Conservation (phyloP, 2,329 filamentous ascomycete genomes). For the Phaeophleospora eucalypticola region DNA sequence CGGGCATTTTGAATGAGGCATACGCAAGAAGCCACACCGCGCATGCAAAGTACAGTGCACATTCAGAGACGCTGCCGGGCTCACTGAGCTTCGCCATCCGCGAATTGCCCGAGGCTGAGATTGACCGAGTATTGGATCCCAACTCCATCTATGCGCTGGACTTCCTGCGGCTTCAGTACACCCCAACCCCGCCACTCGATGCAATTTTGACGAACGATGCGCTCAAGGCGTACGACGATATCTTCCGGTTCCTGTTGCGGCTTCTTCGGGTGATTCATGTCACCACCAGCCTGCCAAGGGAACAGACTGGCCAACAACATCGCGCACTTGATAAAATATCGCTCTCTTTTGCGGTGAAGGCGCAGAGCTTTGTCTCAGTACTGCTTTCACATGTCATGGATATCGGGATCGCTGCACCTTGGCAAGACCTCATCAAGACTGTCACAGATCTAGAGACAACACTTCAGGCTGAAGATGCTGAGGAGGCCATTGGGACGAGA, state of each 20-base stretch:
- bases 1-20: constrained; percentile 49
- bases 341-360: constrained; percentile 62
- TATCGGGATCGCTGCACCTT: constrained; percentile 67
- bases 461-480: constrained; percentile 48
- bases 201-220: constrained; percentile 67
- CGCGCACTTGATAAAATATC: not conserved
- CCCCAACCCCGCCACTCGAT: constrained; percentile 65
- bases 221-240: constrained; percentile 74
- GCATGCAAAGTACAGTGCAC: not conserved
- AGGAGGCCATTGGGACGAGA: constrained; percentile 9
- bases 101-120: constrained; percentile 71
- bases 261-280: constrained; percentile 67
- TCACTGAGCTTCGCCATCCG: constrained; percentile 70
- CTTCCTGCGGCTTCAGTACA: constrained; percentile 84
- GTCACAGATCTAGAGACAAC: constrained; percentile 60
- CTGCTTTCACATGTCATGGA: constrained; percentile 77
- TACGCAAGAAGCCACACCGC: not conserved
- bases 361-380: constrained; percentile 71
- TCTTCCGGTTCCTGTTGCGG: constrained; percentile 77
- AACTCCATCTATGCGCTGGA: constrained; percentile 84
- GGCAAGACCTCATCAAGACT: constrained; percentile 65
- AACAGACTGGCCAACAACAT: constrained; percentile 8
- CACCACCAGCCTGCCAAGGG: constrained; percentile 36
- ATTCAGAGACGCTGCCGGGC: constrained; percentile 39
- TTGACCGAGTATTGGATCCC: constrained; percentile 77